phyloP scores from a whole-genome alignment of 306 rosid genomes.

The Malus orientalis region DNA sequence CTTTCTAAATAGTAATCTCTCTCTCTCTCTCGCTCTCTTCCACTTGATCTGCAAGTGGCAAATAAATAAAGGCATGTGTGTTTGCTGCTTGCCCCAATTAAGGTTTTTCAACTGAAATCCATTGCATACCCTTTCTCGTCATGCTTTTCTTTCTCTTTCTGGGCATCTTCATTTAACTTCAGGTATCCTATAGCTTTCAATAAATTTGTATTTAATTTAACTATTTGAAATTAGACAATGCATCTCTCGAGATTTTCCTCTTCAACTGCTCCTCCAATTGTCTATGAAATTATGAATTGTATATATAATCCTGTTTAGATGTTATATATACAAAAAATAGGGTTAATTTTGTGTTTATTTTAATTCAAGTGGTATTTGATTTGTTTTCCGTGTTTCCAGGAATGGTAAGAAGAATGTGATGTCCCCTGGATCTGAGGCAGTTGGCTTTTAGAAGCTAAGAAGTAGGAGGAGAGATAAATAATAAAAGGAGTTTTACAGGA shows the following conservation, averaged over 20 bases:
- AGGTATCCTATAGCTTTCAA: neutral
- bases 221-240: slow-evolving; percentile 1
- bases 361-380: neutral
- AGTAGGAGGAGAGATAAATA: slow-evolving; percentile 26
- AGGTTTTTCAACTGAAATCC: slow-evolving; percentile 32
- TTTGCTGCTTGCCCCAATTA: slow-evolving; percentile 28
- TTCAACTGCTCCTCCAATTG: neutral
- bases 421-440: slow-evolving; percentile 15
- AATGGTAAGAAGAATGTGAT: slow-evolving; percentile 20
- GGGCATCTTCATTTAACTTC: slow-evolving; percentile 7
- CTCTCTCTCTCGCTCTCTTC: slow-evolving; percentile 17
- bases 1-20: neutral
- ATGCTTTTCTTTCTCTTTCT: slow-evolving; percentile 21
- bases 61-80: slow-evolving; percentile 19
- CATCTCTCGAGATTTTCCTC: neutral
- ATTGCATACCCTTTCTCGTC: neutral
- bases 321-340: no score
- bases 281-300: neutral
- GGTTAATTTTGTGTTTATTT: neutral
- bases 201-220: neutral
- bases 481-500: no score
- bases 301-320: no score
- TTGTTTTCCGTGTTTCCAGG: slow-evolving; percentile 32
- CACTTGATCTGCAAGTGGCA: slow-evolving; percentile 28
- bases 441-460: slow-evolving; percentile 25